Evolutionary conservation across 306 rosid species (phyloP), one percentile per base, ranked within the genome.

Genomic region (Gastrolobium villosum): DNA sequence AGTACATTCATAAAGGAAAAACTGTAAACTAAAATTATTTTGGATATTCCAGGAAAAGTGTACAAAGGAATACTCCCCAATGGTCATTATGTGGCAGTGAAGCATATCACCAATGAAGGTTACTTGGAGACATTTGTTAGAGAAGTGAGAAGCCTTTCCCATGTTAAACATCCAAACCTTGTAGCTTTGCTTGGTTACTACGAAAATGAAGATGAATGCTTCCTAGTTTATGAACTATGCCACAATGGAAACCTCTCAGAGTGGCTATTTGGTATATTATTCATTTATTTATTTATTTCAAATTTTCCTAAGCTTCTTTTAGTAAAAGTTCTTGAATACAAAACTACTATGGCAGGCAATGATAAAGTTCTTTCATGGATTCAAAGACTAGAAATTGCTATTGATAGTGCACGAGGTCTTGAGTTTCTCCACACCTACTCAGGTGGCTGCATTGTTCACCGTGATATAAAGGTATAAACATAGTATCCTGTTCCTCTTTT

Each of bases 221-320:
- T 89, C 85, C 91, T 91, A 20, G 89, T 88, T 52, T 91, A 91
- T 82, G 97, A 91, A 76, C 79, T 88, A 28, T 91, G 92, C 72
- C 88, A 79, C 63, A 82, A 86, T 56, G 92, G 92, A 52, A 84
- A 76, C 90, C 92, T 89, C 72, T 85, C 94, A 45, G 88, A 91
- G 53, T 88, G 92, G 94, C 83, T 91, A 66, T 91, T 89, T 79
- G 92, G 92, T 91, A 81, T 35, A 2, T 3, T 1, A 14, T 39
- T 37, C n/a, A n/a, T 67, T 20, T 66, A 1, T 74, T 15, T 7
- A 64, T 70, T 45, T 5, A 1, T 5, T 5, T 5, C 56, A 44
- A 45, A 6, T 2, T 73, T 56, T 64, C 34, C 66, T 52, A 54
- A 10, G 15, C 44, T 32, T 44, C 46, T 65, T 39, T 74, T 65